Conservation (phyloP, 257 asterid species). For the Coffea canephora region DNA sequence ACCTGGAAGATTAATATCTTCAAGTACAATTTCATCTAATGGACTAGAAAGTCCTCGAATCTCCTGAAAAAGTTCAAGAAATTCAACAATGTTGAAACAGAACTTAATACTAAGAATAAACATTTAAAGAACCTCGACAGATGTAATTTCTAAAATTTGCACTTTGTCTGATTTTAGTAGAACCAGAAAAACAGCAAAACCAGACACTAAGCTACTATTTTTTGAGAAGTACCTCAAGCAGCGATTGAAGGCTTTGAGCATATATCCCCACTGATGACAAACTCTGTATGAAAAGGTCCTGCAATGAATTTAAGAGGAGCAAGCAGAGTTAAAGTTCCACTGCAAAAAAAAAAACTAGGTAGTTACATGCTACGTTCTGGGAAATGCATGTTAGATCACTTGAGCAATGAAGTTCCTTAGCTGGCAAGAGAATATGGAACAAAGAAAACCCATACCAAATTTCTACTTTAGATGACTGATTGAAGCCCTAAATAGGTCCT, state of each 20-base stretch:
- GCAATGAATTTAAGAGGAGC: constrained; percentile 23
- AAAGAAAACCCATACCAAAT: not conserved
- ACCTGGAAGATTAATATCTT: constrained; percentile 90
- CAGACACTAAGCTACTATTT: not conserved
- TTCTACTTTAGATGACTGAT: not conserved
- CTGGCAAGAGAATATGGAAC: not conserved
- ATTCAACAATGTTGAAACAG: constrained; percentile 12
- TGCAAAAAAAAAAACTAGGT: not conserved
- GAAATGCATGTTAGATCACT: not conserved
- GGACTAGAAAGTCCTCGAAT: constrained; percentile 72
- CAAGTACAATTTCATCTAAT: constrained; percentile 82
- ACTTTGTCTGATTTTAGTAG: not conserved
- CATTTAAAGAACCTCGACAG: not conserved
- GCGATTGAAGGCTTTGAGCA: constrained; percentile 86
- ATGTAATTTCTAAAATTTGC: not conserved
- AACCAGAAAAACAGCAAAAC: not conserved
- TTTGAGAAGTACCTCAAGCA: constrained; percentile 70
- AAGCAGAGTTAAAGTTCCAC: constrained; percentile 20
- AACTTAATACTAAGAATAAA: not conserved
- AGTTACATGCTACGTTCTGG: not conserved
- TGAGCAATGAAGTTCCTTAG: not conserved
- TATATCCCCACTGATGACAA: constrained; percentile 81
- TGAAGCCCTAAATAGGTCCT: not conserved
- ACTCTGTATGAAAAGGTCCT: constrained; percentile 92
- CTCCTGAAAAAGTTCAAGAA: constrained; percentile 52